These are phyloP conservation scores for Neobulgaria alba DNA, from an alignment of 2,329 filamentous ascomycete genomes.

Conservation along the genomic window DNA sequence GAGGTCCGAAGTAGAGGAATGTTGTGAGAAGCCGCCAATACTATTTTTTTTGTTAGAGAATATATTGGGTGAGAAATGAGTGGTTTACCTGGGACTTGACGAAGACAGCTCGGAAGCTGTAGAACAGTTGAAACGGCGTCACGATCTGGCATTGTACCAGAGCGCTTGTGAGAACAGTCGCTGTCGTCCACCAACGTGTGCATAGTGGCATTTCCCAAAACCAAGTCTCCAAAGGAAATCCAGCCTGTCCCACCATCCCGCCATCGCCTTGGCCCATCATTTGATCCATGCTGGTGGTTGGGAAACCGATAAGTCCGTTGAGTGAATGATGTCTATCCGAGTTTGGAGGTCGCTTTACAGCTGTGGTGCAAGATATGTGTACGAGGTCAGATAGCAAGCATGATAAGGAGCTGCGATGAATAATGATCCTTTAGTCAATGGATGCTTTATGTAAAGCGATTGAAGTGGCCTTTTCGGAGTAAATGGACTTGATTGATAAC, in stretches of 20 bases:
- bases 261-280: constrained; percentile 29
- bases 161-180: constrained; percentile 77
- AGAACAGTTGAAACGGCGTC: constrained; percentile 92
- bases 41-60: constrained; percentile 36
- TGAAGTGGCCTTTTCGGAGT: constrained; percentile 6
- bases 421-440: not conserved
- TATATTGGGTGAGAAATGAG: not conserved
- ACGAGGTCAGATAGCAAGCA: not conserved
- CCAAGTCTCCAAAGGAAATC: constrained; percentile 87
- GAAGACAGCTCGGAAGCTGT: constrained; percentile 89
- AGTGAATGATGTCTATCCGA: too few relatives aligned
- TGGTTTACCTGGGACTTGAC: constrained; percentile 73
- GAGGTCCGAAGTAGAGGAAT: constrained; percentile 94
- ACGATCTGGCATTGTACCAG: constrained; percentile 90
- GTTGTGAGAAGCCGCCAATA: constrained; percentile 96
- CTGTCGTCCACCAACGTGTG: constrained; percentile 94
- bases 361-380: not conserved
- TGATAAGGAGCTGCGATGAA: not conserved
- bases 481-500: constrained; percentile 1
- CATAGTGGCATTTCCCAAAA: constrained; percentile 98
- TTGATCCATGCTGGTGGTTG: constrained; percentile 28
- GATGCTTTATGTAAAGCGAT: not conserved
- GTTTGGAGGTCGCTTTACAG: not conserved
- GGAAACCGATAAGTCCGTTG: too few relatives aligned
- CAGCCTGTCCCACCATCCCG: constrained; percentile 42